Conservation (phyloP, 148 eudicot species). For the Selenicereus undatus region DNA sequence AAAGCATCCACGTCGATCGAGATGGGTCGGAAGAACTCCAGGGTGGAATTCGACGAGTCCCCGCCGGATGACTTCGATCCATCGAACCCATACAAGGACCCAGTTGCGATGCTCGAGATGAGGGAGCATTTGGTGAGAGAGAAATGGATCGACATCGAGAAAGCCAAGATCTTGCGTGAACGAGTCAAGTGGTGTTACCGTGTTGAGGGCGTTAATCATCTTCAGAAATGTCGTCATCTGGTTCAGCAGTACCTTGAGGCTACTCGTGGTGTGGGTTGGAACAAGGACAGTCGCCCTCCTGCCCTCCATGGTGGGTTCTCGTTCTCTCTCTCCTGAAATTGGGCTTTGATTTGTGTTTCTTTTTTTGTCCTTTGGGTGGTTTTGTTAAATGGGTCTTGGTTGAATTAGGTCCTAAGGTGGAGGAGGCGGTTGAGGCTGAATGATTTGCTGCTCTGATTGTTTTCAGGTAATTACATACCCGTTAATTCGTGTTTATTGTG, state of each 20-base stretch:
- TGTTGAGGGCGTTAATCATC: conserved; percentile 81
- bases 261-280: conserved; percentile 94
- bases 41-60: conserved; percentile 62
- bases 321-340: not conserved
- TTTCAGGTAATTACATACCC: not conserved
- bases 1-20: not conserved
- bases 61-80: conserved; percentile 95
- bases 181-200: conserved; percentile 82
- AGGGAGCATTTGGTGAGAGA: conserved; percentile 81
- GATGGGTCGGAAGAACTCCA: conserved; percentile 72
- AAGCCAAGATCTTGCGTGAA: conserved; percentile 77
- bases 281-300: conserved; percentile 71
- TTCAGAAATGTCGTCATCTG: conserved; percentile 87
- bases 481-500: not conserved
- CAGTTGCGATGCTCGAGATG: conserved; percentile 96
- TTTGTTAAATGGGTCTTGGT: not conserved
- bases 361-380: not conserved
- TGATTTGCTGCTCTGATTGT: conserved; percentile 20
- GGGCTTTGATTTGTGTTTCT: not conserved
- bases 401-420: conserved; percentile 41
- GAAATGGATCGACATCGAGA: conserved; percentile 96
- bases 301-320: conserved; percentile 54
- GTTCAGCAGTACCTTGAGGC: conserved; percentile 82
- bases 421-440: conserved; percentile 30
- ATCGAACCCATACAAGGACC: conserved; percentile 85